Percentiles rank a stretch among this genome's conserved stretches.
Evolutionary conservation across 495 filamentous ascomycete species (phyloP).

Genomic region (Trichocladium antarcticum): DNA sequence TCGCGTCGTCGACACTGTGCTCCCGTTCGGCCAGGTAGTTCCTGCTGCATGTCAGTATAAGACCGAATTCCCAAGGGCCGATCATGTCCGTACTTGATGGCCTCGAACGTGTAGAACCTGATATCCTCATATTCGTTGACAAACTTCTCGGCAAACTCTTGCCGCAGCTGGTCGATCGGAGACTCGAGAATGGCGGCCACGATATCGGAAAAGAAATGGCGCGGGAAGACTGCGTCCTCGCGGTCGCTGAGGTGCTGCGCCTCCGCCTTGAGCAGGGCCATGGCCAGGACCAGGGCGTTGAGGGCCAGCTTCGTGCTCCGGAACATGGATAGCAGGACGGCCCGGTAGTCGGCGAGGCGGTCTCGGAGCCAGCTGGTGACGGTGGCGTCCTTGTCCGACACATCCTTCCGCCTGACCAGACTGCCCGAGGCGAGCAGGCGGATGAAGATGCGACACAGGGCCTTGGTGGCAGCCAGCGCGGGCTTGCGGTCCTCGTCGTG

Average conservation of each 20-base stretch:
- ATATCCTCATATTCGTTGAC: constrained; percentile 74
- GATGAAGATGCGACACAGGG: constrained; percentile 82
- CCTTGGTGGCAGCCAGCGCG: constrained; percentile 54
- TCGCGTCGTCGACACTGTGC: constrained; percentile 30
- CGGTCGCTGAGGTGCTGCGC: constrained; percentile 48
- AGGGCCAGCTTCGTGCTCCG: constrained; percentile 39
- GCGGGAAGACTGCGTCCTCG: constrained; percentile 54
- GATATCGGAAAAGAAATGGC: constrained; percentile 49
- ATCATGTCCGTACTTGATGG: constrained; percentile 47
- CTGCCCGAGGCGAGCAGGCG: constrained; percentile 67
- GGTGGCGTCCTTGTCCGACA: constrained; percentile 59
- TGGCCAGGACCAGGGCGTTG: constrained; percentile 62
- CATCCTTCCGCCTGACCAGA: constrained; percentile 50
- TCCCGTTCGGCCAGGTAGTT: constrained; percentile 31
- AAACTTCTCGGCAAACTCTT: constrained; percentile 67
- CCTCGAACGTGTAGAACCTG: constrained; percentile 64
- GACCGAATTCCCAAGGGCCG: background rate
- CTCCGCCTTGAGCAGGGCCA: constrained; percentile 75
- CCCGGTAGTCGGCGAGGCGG: constrained; percentile 57
- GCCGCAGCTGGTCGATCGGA: constrained; percentile 44
- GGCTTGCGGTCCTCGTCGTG: constrained; percentile 26
- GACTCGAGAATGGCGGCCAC: constrained; percentile 51
- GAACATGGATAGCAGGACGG: constrained; percentile 44
- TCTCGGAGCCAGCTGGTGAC: constrained; percentile 71
- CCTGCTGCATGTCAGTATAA: constrained; percentile 18